Percentiles rank a stretch among this genome's conserved stretches.
Conservation (phyloP, 306 rosid species). For the Sophora flavescens region DNA sequence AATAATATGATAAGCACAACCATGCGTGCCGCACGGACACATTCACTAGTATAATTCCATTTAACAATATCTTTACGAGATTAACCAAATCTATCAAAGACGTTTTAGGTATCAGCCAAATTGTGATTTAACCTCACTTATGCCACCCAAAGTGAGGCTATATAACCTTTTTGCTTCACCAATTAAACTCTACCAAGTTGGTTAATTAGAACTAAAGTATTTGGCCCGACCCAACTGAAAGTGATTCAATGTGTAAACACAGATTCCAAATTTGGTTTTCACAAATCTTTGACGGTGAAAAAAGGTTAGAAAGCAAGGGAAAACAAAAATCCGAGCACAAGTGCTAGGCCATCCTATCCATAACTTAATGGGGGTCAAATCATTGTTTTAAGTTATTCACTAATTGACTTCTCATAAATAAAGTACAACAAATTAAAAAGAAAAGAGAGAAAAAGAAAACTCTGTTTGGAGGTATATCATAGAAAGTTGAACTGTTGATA, state of each 20-base stretch:
- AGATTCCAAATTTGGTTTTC: conserved; percentile 26
- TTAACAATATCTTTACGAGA: too few relatives aligned
- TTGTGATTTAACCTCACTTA: conserved; percentile 40
- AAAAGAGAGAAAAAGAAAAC: neutral
- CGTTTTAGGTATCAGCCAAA: conserved; percentile 1
- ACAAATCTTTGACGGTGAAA: conserved; percentile 16
- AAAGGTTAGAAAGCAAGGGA: neutral
- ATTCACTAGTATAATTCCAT: too few relatives aligned
- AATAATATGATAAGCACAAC: too few relatives aligned
- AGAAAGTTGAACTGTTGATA: neutral
- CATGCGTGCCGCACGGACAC: too few relatives aligned
- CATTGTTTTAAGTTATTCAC: neutral
- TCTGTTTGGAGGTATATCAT: neutral
- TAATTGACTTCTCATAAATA: neutral
- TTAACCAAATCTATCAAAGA: neutral
- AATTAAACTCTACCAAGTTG: neutral
- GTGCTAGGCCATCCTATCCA: conserved; percentile 17
- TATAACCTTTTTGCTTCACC: conserved; percentile 13
- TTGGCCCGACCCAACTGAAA: neutral
- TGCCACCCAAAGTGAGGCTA: conserved; percentile 36
- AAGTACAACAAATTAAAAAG: neutral
- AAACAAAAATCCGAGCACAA: neutral
- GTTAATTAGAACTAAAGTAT: neutral
- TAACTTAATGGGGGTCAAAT: conserved; percentile 27
- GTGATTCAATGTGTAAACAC: conserved; percentile 28